Evolutionary conservation across 2,329 filamentous ascomycete genomes (phyloP), one percentile per base, ranked within the genome.

Genomic region (Huntiella moniliformis): DNA sequence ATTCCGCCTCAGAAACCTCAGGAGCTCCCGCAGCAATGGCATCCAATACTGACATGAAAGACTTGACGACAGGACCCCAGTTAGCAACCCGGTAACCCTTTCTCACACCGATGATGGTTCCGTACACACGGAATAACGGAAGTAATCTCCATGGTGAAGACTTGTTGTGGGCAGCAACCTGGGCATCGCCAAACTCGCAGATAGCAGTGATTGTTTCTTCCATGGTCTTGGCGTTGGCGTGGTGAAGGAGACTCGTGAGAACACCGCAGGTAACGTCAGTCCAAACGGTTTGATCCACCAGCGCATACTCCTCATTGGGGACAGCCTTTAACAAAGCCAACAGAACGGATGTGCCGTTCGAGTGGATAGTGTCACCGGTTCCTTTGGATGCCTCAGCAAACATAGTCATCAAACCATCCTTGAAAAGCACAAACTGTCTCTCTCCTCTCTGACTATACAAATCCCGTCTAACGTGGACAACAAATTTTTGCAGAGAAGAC

Each of bases 331-430:
- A 56, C 4, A 81, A 60, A 1, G 66, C 60, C 34, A 63, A 61
- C 45, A 76, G 63, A 11, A 77, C 65, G 5, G 68, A 64, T 2
- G 70, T 59, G 2, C 71, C 74, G 11, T 68, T 70, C 2, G 76
- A 79, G 54, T 79, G 75, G 40, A 79, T 61, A 1, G 65, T 68
- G 42, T 68, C 55, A 2, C 75, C 73, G 11, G 74, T 69, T 12
- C 74, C 71, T 59, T 80, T 79, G 54, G 74, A 70, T 6, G 87
- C 79, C 60, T 96, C 88, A 3, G 85, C 78, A 56, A 95, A 84
- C 68, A 96, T 79, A 13, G 77, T 82, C 84, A 94, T 95, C 39
- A 95, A 61, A 46, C 88, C 91, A 57, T 92, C 78, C 51, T 81
- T 79, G 58, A 94, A 94, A 11, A 85, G 68, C 10, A 67, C 65